Conservation (phyloP, 257 asterid species). For the Solanum paucissectum region DNA sequence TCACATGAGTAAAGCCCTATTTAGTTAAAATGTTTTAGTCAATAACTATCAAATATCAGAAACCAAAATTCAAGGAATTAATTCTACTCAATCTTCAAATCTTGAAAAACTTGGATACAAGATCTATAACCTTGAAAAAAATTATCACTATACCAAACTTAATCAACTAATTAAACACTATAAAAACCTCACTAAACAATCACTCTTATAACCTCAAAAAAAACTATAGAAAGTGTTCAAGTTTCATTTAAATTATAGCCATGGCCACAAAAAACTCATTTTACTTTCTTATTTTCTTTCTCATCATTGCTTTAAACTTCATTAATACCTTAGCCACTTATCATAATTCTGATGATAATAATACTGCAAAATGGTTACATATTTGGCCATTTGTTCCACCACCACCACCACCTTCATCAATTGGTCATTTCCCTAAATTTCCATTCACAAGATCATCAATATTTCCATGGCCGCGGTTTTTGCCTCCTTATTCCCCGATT, state of each 20-base stretch:
- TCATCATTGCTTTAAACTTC: not conserved
- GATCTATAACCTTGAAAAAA: not conserved
- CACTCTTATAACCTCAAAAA: not conserved
- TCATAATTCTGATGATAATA: not conserved
- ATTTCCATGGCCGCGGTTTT: not conserved
- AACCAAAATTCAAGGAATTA: not conserved
- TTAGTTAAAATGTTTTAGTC: not conserved
- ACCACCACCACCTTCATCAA: not conserved
- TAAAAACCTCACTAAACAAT: not conserved
- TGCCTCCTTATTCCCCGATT: not conserved
- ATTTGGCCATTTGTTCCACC: not conserved
- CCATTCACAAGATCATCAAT: not conserved
- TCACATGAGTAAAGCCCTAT: not conserved
- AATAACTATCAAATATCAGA: not conserved
- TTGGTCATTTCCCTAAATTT: not conserved
- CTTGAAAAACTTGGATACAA: not conserved
- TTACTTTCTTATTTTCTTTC: not conserved
- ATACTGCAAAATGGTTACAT: not conserved
- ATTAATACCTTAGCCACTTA: not conserved
- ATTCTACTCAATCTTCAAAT: not conserved
- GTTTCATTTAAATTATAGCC: not conserved
- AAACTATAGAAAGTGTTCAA: not conserved
- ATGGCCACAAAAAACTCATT: not conserved
- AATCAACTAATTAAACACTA: not conserved
- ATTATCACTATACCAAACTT: not conserved